Conservation (phyloP, 805 yeast species). For the Candida saitoana region DNA sequence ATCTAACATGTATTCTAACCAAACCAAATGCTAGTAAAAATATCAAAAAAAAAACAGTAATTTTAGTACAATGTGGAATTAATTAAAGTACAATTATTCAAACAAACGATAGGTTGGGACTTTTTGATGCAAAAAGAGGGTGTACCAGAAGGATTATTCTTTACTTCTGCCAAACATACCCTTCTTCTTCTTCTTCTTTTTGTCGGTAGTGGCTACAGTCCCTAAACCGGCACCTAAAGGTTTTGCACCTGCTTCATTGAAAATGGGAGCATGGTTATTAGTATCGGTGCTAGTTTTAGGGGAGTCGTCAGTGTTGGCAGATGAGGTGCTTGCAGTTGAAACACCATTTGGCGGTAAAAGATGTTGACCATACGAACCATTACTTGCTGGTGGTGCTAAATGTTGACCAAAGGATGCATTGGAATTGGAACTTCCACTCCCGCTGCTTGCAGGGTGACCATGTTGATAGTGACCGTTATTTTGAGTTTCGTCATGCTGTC, state of each 20-base stretch:
- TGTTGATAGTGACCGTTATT: constrained; percentile 5
- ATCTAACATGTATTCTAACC: neutral
- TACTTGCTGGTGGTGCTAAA: constrained; percentile 2
- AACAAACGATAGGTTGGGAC: neutral
- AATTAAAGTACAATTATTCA: neutral
- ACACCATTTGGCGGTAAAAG: neutral
- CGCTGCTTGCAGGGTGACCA: constrained; percentile 11
- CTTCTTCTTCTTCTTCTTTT: constrained; percentile 21
- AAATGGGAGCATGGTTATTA: constrained; percentile 4
- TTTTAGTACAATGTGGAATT: neutral
- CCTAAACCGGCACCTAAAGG: constrained; percentile 23
- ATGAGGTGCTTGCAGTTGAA: constrained; percentile 16
- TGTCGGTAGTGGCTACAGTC: constrained; percentile 5
- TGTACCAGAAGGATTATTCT: constrained; percentile 4
- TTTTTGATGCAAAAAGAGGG: too few relatives aligned
- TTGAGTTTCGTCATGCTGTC: constrained; percentile 9
- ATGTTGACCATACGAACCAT: constrained; percentile 10
- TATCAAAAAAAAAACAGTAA: neutral
- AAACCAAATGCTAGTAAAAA: neutral
- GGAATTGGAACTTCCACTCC: neutral
- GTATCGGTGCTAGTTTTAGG: constrained; percentile 17
- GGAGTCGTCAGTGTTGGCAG: constrained; percentile 20
- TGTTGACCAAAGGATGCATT: neutral
- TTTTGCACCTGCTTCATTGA: constrained; percentile 17
- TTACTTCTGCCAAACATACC: constrained; percentile 22